Evolutionary conservation across 495 filamentous ascomycete species (phyloP), one percentile per base, ranked within the genome.

Genomic region (Ascodesmis nigricans): DNA sequence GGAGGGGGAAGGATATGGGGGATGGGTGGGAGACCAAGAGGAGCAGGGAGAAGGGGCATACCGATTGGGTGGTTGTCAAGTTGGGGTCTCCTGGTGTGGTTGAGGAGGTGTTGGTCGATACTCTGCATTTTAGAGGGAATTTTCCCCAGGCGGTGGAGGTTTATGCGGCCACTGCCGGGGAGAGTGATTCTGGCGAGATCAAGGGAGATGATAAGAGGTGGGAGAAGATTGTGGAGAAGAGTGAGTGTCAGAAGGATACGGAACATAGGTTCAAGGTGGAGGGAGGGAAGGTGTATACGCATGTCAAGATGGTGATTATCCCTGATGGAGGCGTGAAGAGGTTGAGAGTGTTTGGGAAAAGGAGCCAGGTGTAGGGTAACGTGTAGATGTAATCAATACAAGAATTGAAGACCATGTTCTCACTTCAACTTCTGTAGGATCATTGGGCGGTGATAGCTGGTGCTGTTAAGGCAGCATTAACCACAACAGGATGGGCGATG

Each of bases 11-110:
- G 50, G 73, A 93, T 55, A 91, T 91, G 81, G 76, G 81, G 20
- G 82, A 91, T 53, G 83, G 83, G 2, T 93, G 83, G 82, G 82
- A 93, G 57, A 93, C 82, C 7, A 71, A 74, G 34, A 66, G 83
- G 23, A 80, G 73, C 20, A 57, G 83, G 16, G 69, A 63, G 15
- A 68, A 69, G 44, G 74, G 66, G 7, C 83, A 93, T 55, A 59
- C 76, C 13, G 83, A 93, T 55, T 91, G 83, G 82, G 64, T 73
- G 6, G 71, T 91, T 40, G 63, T 90, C 33, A 64, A 66, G 42
- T 65, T 93, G 15, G 47, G 40, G 38, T 30, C 8, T 28, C 24
- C 4, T 10, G 81, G 78, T 0, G 62, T 62, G 24, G 66, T 91
- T 27, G 63, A 72, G 38, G 69, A 66, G 45, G 56, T 91, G 16